Evolutionary conservation across 225 moss, liverwort and hornwort species (phyloP), one percentile per base, ranked within the genome.

Genomic region (Straminergon stramineum): DNA sequence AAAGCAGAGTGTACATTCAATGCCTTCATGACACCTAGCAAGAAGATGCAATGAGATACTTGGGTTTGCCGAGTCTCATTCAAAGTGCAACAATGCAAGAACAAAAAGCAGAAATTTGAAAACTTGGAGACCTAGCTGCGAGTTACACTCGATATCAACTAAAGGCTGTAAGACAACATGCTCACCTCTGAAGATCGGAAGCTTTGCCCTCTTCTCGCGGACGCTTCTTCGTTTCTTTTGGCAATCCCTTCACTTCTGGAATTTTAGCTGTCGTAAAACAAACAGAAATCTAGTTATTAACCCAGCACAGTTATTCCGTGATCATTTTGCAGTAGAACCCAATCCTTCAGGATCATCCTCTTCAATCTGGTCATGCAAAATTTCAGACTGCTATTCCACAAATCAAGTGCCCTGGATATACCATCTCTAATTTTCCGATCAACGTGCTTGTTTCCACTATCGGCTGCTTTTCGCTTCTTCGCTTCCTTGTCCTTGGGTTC

Each of bases 141-240:
- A 89, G 43, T 60, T 26, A 69, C 31, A 57, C 63, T 57, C 73
- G 24, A 80, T 75, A 53, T 66, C 27, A 81, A 37, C 65, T 61
- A 39, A 22, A 45, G 48, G 53, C 56, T 51, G 19, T 45, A 48
- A 90, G 76, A 86, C 43, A 88, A 89, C 13, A 35, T 56, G 79
- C 82, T 92, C 81, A 95, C 95, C 92, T 94, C 80, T 95, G 95
- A 71, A 85, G 92, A 68, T 93, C 93, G 43, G 95, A 95, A 53
- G 90, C 90, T 63, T 84, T 92, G 19, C 94, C 95, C 58, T 93
- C 94, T 90, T 94, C 95, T 75, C 94, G 91, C 34, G 91, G 83
- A 55, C 92, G 95, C 86, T 91, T 95, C 84, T 87, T 91, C 19
- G 79, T 81, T 34, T 68, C 87, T 65, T 39, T 87, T 12, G 84